These are phyloP conservation scores for Herpetomonas tarakana DNA, from an alignment of 208 protist species.

Conservation along the genomic window DNA sequence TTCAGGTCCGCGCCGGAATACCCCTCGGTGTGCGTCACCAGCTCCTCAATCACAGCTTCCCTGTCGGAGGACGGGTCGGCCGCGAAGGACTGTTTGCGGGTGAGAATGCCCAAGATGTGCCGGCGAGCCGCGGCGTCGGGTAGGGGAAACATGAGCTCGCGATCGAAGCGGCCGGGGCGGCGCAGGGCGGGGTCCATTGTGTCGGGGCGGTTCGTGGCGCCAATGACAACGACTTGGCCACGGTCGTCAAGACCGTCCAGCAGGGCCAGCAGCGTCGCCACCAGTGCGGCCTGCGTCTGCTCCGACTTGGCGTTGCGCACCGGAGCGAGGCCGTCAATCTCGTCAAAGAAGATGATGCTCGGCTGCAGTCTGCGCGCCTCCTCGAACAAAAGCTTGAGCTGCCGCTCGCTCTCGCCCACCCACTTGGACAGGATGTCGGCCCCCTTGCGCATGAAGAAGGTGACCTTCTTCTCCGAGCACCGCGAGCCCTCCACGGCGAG, in stretches of 20 bases:
- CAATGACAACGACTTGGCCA: conserved; percentile 94
- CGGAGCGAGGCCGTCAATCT: conserved; percentile 97
- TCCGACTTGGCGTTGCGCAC: conserved; percentile 73
- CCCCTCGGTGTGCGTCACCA: conserved; percentile 92
- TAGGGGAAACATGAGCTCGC: conserved; percentile 91
- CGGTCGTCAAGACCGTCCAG: conserved; percentile 94
- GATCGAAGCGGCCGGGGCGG: conserved; percentile 96
- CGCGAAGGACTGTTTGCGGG: conserved; percentile 97
- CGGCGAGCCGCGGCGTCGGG: conserved; percentile 71
- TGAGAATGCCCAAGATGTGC: conserved; percentile 96
- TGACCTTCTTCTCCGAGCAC: conserved; percentile 81
- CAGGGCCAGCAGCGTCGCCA: conserved; percentile 92
- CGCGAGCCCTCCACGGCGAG: conserved; percentile 98
- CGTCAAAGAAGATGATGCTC: conserved; percentile 99
- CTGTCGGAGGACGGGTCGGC: conserved; percentile 30
- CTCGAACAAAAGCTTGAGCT: conserved; percentile 97
- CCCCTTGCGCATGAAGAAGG: conserved; percentile 97
- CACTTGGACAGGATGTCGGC: conserved; percentile 98
- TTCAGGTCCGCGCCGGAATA: conserved; percentile 99
- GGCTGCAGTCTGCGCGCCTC: conserved; percentile 93
- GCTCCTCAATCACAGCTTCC: conserved; percentile 48
- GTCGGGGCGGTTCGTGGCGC: conserved; percentile 95
- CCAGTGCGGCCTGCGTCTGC: conserved; percentile 81
- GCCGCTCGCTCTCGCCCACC: conserved; percentile 97
- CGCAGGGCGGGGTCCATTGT: conserved; percentile 96